phyloP scores from a whole-genome alignment of 345 rosid species.

The Combretum micranthum region DNA sequence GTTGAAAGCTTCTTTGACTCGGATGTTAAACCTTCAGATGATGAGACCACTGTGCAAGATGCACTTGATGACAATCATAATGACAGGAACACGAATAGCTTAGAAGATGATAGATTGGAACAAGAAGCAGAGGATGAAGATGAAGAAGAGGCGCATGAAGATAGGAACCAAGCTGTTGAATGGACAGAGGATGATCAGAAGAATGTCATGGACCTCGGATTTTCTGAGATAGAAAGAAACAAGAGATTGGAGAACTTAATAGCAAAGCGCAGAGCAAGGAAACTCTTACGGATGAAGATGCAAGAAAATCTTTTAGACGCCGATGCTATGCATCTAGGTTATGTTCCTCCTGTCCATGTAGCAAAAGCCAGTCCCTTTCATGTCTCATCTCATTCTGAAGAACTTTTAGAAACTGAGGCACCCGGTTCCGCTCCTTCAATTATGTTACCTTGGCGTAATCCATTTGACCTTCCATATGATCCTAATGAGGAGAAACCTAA shows the following conservation, averaged over 20 bases:
- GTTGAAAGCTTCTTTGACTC: no score
- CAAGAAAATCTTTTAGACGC: conserved; percentile 34
- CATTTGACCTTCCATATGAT: conserved; percentile 84
- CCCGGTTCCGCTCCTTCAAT: conserved; percentile 92
- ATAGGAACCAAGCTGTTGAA: conserved; percentile 37
- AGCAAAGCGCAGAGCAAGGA: conserved; percentile 58
- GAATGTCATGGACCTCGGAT: conserved; percentile 80
- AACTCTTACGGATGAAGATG: conserved; percentile 31
- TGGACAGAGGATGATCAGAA: conserved; percentile 85
- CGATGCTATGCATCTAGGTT: conserved; percentile 18
- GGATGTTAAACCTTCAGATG: no score
- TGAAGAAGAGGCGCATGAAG: conserved; percentile 27
- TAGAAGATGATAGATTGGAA: conserved; percentile 34
- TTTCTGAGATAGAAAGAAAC: conserved; percentile 77
- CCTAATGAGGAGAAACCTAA: conserved; percentile 74
- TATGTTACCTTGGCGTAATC: conserved; percentile 52
- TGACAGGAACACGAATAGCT: conserved; percentile 9
- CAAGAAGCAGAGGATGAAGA: conserved; percentile 36
- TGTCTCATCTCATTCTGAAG: conserved; percentile 12
- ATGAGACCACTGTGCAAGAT: no score
- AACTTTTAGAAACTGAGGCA: conserved; percentile 21
- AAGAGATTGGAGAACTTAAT: conserved; percentile 72
- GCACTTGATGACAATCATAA: background rate
- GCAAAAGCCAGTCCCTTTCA: conserved; percentile 34
- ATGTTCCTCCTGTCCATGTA: conserved; percentile 35